Evolutionary conservation across 1,284 basidiomycete genomes (phyloP).

Genomic region (Boletellus deceptivus): DNA sequence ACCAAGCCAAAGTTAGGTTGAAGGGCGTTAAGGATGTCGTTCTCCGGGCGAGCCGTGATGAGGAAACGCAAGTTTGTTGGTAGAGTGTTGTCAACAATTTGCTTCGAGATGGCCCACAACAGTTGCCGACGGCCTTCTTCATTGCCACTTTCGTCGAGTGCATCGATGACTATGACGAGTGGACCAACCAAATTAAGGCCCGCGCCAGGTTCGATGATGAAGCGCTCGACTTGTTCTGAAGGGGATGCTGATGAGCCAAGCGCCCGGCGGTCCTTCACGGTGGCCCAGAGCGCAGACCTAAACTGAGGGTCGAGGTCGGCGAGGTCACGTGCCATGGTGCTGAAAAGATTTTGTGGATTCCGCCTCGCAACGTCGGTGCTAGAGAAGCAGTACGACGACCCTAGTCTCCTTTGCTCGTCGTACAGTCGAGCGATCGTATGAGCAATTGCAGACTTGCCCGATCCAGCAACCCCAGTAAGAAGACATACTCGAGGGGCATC

Average conservation of each 20-base stretch:
- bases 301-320: neutral
- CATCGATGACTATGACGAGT: neutral
- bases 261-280: neutral
- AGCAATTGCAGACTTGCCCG: neutral
- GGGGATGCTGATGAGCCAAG: neutral
- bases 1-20: neutral
- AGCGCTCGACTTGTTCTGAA: neutral
- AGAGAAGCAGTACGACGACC: neutral
- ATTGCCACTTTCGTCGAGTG: neutral
- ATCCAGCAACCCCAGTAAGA: neutral
- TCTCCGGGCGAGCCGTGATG: neutral
- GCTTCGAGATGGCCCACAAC: neutral
- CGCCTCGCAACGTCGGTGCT: neutral
- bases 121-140: neutral
- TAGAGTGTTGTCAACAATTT: neutral
- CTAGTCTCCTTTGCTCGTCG: neutral
- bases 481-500: slow-evolving; percentile 2
- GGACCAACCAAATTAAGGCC: neutral
- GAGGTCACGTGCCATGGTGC: neutral
- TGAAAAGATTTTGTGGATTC: neutral
- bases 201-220: neutral
- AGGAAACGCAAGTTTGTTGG: neutral
- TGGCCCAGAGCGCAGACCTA: neutral
- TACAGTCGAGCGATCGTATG: slow-evolving; percentile 1
- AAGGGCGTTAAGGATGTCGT: neutral